Conservation (phyloP, 2,329 filamentous ascomycete genomes). For the Aspergillus uvarum region DNA sequence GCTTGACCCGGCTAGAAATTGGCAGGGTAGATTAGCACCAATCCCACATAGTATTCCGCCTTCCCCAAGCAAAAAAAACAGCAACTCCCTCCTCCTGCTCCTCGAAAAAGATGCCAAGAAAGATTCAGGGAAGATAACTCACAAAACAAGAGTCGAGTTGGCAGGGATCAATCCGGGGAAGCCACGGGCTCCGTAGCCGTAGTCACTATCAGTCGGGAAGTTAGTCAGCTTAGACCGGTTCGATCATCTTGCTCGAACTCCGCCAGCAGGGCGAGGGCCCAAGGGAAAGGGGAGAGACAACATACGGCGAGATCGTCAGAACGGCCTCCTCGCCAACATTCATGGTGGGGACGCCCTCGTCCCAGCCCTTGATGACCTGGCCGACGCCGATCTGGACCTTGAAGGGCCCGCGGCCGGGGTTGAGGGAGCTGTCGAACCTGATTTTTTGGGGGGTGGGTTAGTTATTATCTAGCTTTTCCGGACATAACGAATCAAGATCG, state of each 20-base stretch:
- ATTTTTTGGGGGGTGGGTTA: too few relatives aligned
- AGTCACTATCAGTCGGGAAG: conserved; percentile 33
- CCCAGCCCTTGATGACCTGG: conserved; percentile 78
- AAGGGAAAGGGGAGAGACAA: conserved; percentile 7
- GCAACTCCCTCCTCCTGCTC: too few relatives aligned
- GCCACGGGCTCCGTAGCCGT: conserved; percentile 51
- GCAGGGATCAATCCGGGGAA: conserved; percentile 76
- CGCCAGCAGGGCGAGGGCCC: too few relatives aligned
- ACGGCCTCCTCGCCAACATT: conserved; percentile 85
- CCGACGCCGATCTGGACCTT: conserved; percentile 76
- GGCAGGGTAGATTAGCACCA: too few relatives aligned
- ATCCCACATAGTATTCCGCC: too few relatives aligned
- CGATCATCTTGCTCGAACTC: too few relatives aligned
- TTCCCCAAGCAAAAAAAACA: too few relatives aligned
- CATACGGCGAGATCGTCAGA: conserved; percentile 76
- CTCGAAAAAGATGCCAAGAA: too few relatives aligned
- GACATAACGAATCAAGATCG: too few relatives aligned
- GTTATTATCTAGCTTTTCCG: too few relatives aligned
- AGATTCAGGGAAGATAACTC: conserved; percentile 44
- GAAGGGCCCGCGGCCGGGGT: conserved; percentile 74
- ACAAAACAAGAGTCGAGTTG: conserved; percentile 79
- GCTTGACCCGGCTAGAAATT: too few relatives aligned
- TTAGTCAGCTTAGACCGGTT: neutral
- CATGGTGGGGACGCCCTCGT: conserved; percentile 83
- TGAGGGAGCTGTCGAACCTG: conserved; percentile 83